These are phyloP conservation scores for Erigeron philadelphicus DNA, from an alignment of 140 eudicot species.

Conservation along the genomic window DNA sequence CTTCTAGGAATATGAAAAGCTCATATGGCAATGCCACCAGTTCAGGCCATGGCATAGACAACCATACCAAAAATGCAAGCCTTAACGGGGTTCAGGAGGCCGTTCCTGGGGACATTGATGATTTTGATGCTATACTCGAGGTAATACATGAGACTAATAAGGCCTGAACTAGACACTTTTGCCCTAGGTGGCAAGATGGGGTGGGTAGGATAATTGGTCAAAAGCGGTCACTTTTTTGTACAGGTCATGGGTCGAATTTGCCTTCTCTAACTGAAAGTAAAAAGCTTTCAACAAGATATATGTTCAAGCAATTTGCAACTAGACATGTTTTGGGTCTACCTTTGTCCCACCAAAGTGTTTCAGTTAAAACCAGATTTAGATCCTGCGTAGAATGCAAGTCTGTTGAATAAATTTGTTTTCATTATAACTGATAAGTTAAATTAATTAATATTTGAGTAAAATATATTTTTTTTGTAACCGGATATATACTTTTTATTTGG, in stretches of 20 bases:
- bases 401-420: too few relatives aligned
- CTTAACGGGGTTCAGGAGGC: constrained; percentile 37
- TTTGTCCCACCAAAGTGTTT: not conserved
- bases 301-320: constrained; percentile 3
- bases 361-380: not conserved
- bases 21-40: constrained; percentile 28
- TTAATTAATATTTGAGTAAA: too few relatives aligned
- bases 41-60: constrained; percentile 25
- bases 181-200: not conserved
- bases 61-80: constrained; percentile 28
- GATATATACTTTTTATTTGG: too few relatives aligned
- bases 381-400: too few relatives aligned
- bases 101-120: constrained; percentile 44
- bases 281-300: constrained; percentile 8
- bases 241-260: not conserved
- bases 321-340: constrained; percentile 4
- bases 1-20: constrained; percentile 31
- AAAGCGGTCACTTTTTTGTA: not conserved
- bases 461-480: too few relatives aligned
- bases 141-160: constrained; percentile 32
- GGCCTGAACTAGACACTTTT: constrained; percentile 11
- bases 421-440: too few relatives aligned
- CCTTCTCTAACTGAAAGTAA: constrained; percentile 16
- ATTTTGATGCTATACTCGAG: constrained; percentile 85
- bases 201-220: not conserved